These are phyloP conservation scores for Casuarina cunninghamiana DNA, from an alignment of 306 rosid species.

Conservation along the genomic window DNA sequence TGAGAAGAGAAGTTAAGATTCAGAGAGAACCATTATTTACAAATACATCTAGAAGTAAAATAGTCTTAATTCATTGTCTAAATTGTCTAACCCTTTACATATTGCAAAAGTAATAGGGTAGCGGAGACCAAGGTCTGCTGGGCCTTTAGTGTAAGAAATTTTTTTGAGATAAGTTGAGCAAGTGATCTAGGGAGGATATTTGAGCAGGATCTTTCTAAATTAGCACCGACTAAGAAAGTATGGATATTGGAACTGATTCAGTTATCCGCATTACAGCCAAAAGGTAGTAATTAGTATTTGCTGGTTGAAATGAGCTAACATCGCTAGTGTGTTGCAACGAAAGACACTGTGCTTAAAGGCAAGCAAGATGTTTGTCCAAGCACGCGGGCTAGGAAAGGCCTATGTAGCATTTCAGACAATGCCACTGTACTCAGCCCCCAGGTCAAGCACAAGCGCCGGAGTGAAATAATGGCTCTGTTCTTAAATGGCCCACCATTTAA, in stretches of 20 bases:
- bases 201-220: not conserved
- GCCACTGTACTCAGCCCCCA: not conserved
- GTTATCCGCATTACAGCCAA: not conserved
- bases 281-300: not conserved
- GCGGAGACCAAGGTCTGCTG: no score
- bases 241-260: not conserved
- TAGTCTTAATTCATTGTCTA: no score
- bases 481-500: no score
- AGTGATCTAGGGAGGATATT: not conserved
- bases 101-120: no score
- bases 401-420: not conserved
- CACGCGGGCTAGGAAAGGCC: not conserved
- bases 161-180: not conserved
- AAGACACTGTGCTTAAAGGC: not conserved
- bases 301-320: not conserved
- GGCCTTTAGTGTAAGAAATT: no score
- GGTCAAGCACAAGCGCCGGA: no score
- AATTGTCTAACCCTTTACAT: no score
- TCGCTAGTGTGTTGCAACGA: not conserved
- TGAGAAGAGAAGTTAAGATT: no score
- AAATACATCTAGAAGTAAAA: no score
- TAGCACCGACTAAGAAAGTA: not conserved
- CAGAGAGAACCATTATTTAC: no score
- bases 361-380: not conserved
- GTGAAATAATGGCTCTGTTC: no score